These are phyloP conservation scores for Canavalia ensiformis DNA, from an alignment of 306 rosid species.

Conservation along the genomic window DNA sequence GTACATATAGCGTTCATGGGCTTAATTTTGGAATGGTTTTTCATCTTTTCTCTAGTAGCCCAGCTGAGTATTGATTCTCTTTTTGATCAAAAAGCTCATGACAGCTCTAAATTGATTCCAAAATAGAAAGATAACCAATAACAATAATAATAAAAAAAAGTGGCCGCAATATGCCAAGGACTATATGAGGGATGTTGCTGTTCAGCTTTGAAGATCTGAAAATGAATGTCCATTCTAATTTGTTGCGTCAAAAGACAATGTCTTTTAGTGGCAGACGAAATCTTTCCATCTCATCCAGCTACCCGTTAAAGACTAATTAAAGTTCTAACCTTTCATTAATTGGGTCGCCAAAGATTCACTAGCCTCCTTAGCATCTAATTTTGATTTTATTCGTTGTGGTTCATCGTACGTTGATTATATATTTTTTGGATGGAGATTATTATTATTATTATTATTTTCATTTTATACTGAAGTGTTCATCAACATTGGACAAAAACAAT, in stretches of 20 bases:
- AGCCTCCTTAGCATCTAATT: constrained; percentile 25
- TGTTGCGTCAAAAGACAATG: constrained; percentile 20
- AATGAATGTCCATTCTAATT: constrained; percentile 9
- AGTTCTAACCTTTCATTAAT: constrained; percentile 8
- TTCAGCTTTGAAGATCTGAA: background rate
- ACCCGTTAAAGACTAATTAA: constrained; percentile 30
- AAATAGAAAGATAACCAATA: background rate
- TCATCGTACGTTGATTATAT: too few relatives aligned
- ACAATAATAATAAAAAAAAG: background rate
- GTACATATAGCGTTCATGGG: background rate
- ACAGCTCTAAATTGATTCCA: background rate
- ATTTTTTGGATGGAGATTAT: background rate
- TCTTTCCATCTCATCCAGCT: background rate
- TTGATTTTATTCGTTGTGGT: background rate
- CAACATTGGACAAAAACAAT: background rate
- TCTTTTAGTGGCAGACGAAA: constrained; percentile 38
- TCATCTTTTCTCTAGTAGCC: background rate
- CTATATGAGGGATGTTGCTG: background rate
- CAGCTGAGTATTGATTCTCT: background rate
- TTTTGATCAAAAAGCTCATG: background rate
- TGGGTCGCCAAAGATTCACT: constrained; percentile 20
- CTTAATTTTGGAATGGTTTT: constrained; percentile 29
- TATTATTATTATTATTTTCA: background rate
- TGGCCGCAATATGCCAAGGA: background rate
- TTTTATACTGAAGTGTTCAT: background rate